Percentiles rank a stretch among this genome's conserved stretches.
phyloP scores from a whole-genome alignment of 2,329 filamentous ascomycete species.

The Hortaea sp. region DNA sequence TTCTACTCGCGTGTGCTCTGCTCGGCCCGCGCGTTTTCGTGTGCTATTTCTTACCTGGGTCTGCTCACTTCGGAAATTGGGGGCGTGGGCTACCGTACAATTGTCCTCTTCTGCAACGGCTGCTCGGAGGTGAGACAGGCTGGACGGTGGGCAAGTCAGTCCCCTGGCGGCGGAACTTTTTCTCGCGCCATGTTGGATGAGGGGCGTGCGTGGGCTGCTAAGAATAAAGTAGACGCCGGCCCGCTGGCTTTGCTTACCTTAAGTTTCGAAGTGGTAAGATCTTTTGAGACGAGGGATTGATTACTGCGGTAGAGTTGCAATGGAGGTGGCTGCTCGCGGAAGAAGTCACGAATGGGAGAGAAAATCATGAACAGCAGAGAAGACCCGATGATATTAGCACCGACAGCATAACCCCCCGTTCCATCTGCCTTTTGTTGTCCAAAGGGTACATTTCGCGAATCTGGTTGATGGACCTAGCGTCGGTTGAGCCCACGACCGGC shows the following conservation, averaged over 20 bases:
- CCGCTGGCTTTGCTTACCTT: slow-evolving; percentile 4
- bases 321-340: no score
- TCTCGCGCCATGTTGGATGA: not conserved
- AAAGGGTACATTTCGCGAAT: not conserved
- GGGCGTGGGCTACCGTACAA: not conserved
- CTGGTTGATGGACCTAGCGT: slow-evolving; percentile 2
- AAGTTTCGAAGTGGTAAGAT: not conserved
- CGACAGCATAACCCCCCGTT: no score
- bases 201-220: not conserved
- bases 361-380: no score
- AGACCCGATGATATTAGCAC: no score
- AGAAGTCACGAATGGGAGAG: no score
- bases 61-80: not conserved
- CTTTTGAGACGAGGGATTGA: not conserved
- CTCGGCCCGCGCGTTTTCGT: not conserved
- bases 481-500: not conserved
- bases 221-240: not conserved
- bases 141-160: no score
- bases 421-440: no score
- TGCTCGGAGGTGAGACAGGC: no score
- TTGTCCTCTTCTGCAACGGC: no score
- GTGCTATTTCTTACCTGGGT: not conserved
- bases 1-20: not conserved
- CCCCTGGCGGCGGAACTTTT: not conserved
- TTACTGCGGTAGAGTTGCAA: no score